Evolutionary conservation across 768 basidiomycete species (phyloP), one percentile per base, ranked within the genome.

Genomic region (Leccinum longicurvipes): DNA sequence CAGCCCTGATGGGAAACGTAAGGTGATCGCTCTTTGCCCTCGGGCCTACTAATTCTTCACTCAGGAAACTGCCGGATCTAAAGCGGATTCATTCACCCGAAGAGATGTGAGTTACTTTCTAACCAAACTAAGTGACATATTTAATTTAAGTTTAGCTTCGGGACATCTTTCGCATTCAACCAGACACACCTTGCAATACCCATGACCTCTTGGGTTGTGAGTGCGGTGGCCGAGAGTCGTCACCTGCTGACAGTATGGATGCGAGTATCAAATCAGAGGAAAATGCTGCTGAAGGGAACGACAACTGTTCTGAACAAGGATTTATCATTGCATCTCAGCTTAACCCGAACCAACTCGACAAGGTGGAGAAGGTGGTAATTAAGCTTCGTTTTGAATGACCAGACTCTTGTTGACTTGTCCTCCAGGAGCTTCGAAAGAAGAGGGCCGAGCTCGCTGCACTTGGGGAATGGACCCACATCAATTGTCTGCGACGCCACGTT

Each of bases 141-240:
- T 49, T 57, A 53, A 57, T 50, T 15, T 11, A 44, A 36, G 15
- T 48, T 21, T 67, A 98, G 90, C 82, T 98, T 42, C 86, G 87
- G 34, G 93, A 95, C 69, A 91, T 98, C 60, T 98, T 98, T 73
- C 86, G 85, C n/a, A 77, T 97, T 44, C 84, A 94, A 72, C 75
- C 79, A 0, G 76, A 85, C 53, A 94, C 93, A 0, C 73, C 78
- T 8, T 95, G 92, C 74, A 89, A 95, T 58, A 98, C 95, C 2
- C 96, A 98, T 63, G 96, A 98, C 60, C 79, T 98, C 17, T 77
- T 98, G 14, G 87, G 83, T 56, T 98, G 95, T 65, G 76, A 75
- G 11, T 96, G 92, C 60, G 81, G 79, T 50, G 67, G 65, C 19
- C 54, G 19, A 25, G 58, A 50, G 62, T 31, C 21, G 21, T 50